Conservation (phyloP, 805 yeast genomes). For the Sugiyamaella floridensis region DNA sequence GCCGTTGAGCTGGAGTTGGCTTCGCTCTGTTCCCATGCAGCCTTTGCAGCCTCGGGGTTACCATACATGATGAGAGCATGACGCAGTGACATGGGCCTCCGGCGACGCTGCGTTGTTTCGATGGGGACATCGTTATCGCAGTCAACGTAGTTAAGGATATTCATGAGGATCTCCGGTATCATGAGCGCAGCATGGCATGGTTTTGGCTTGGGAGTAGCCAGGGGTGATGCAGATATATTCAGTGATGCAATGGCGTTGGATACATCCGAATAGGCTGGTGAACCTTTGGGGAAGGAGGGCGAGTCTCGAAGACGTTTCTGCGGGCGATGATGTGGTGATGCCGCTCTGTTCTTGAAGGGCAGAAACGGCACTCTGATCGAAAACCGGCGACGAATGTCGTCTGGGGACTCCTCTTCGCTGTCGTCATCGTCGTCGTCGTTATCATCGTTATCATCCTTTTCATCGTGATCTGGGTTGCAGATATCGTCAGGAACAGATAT, state of each 20-base stretch:
- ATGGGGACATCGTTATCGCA: slow-evolving; percentile 49
- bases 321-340: background rate
- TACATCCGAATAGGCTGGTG: background rate
- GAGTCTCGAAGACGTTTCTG: background rate
- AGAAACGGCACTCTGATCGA: background rate
- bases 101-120: slow-evolving; percentile 52
- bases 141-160: slow-evolving; percentile 58
- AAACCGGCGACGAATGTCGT: background rate
- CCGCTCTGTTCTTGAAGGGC: background rate
- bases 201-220: background rate
- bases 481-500: background rate
- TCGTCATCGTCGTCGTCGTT: background rate
- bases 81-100: slow-evolving; percentile 60
- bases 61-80: slow-evolving; percentile 67
- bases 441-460: background rate
- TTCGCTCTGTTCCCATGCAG: slow-evolving; percentile 37
- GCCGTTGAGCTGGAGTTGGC: slow-evolving; percentile 11
- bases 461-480: background rate
- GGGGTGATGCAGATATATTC: background rate
- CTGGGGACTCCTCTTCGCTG: background rate
- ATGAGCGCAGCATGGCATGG: slow-evolving; percentile 44
- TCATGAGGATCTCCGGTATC: slow-evolving; percentile 68
- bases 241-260: background rate
- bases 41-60: slow-evolving; percentile 40
- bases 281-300: background rate